Percentiles rank a stretch among this genome's conserved stretches.
Conservation (phyloP, 2,329 filamentous ascomycete species). For the Endoconidiophora polonica region DNA sequence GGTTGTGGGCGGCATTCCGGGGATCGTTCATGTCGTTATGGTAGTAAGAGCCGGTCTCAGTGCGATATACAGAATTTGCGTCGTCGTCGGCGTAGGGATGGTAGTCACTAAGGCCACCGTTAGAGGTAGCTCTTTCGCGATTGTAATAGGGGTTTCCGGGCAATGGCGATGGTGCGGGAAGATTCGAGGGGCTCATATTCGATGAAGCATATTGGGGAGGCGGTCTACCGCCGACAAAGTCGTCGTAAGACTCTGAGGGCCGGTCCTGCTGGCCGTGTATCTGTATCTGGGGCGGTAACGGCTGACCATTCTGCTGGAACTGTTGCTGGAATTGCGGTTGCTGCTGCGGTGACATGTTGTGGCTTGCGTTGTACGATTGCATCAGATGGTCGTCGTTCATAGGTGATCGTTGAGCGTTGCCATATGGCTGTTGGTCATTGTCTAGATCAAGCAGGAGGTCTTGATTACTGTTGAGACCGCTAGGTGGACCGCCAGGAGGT, state of each 20-base stretch:
- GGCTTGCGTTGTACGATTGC: constrained; percentile 41
- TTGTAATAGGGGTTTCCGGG: constrained; percentile 28
- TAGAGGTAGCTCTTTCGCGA: constrained; percentile 46
- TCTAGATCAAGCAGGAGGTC: constrained; percentile 61
- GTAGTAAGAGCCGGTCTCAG: constrained; percentile 68
- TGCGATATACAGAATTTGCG: constrained; percentile 40
- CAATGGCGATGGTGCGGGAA: constrained; percentile 6
- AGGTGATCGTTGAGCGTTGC: constrained; percentile 58
- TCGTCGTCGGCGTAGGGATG: constrained; percentile 78
- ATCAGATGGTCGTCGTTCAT: constrained; percentile 68
- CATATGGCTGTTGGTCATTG: constrained; percentile 55
- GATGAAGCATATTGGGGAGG: constrained; percentile 27
- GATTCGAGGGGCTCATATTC: constrained; percentile 4
- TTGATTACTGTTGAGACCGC: constrained; percentile 27
- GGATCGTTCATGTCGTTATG: constrained; percentile 36
- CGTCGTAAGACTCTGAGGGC: constrained; percentile 84
- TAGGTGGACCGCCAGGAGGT: constrained; percentile 31
- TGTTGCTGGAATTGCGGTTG: neutral
- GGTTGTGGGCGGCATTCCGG: constrained; percentile 45
- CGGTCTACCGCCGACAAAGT: constrained; percentile 62
- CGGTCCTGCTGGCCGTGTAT: constrained; percentile 27
- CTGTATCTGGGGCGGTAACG: constrained; percentile 14
- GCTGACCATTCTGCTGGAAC: neutral
- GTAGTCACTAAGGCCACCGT: constrained; percentile 73
- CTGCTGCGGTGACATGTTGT: constrained; percentile 16